Conservation (phyloP, 148 eudicot genomes). For the Limonium bicolor region DNA sequence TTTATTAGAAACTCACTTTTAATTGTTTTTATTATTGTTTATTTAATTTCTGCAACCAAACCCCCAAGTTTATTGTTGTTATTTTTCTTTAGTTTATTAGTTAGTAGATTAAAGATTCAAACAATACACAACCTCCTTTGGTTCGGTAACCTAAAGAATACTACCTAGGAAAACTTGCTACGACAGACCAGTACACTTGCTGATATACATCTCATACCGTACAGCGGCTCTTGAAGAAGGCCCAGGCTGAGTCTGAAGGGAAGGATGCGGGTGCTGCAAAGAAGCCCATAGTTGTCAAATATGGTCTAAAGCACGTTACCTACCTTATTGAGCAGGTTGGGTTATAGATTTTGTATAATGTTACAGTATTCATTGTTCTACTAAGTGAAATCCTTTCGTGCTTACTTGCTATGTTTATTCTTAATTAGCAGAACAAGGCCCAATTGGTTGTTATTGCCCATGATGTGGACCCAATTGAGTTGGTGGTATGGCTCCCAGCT, state of each 20-base stretch:
- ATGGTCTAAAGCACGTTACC: conserved; percentile 2
- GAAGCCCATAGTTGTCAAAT: conserved; percentile 3
- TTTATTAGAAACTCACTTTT: too few species aligned
- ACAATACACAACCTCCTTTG: too few species aligned
- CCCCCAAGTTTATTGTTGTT: too few species aligned
- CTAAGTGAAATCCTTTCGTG: not conserved
- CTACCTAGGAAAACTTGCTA: too few species aligned
- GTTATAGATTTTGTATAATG: not conserved
- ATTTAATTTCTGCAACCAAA: too few species aligned
- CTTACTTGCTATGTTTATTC: not conserved
- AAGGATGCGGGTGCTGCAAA: conserved; percentile 3
- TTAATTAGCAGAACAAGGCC: conserved; percentile 18
- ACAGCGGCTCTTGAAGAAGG: conserved; percentile 1
- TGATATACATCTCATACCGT: too few species aligned
- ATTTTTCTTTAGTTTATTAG: too few species aligned
- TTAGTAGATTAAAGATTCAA: too few species aligned
- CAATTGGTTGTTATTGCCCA: conserved; percentile 24
- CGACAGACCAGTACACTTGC: too few species aligned
- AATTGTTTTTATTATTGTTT: too few species aligned
- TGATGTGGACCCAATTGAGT: conserved; percentile 26
- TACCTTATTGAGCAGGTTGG: conserved; percentile 5
- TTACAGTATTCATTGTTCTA: not conserved
- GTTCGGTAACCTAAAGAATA: too few species aligned
- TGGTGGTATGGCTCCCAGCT: conserved; percentile 25
- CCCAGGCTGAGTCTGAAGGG: conserved; percentile 1